Base-by-base conservation (phyloP, 164 flowering plant genomes). In the Aristolochia contorta region DNA sequence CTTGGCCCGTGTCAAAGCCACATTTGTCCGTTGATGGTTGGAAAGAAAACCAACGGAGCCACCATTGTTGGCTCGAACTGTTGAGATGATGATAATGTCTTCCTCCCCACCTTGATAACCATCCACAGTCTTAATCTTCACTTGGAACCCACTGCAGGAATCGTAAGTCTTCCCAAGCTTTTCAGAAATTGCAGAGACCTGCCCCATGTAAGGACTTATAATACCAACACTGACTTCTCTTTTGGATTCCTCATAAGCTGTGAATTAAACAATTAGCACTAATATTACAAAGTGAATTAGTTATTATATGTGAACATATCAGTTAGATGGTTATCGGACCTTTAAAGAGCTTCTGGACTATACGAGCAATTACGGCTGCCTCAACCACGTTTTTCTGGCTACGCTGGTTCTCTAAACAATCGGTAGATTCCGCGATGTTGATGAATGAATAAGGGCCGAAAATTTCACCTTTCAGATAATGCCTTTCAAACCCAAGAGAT, bases 51-150 rank as follows among this genome's bases (percentile, higher is more conserved):
- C 82, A 16, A 80, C 69, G 5, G 61, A 33, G 56, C 77, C 82
- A n/a, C 32, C 32, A 9, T 16, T 45, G 58, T 78, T 80, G 16
- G 71, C 68, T 55, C 82, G 69, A 13, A 77, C 77, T 6, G 77
- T 71, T n/a, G 81, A 72, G 22, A 78, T 63, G 10, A 78, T 70
- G n/a, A 78, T 72, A 0, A 78, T 49, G 48, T 78, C 79, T 37
- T 70, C 75, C 59, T 78, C 81, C 8, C 79, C 76, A 10, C 84
- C 86, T 60, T 81, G 84, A 59, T 79, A 83, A 6, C 81, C 84
- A 68, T 83, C 88, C 55, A 83, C 60, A 20, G 84, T 61, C 47
- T 65, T 68, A 32, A 81, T 75, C 18, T 73, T 73, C 47, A 79
- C 71, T 2, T 57, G 8, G 49, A 82, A 77, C 32, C 68, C 58